Evolutionary conservation across 2,329 filamentous ascomycete species (phyloP), one percentile per base, ranked within the genome.

Genomic region (Myriosclerotinia curreyana): DNA sequence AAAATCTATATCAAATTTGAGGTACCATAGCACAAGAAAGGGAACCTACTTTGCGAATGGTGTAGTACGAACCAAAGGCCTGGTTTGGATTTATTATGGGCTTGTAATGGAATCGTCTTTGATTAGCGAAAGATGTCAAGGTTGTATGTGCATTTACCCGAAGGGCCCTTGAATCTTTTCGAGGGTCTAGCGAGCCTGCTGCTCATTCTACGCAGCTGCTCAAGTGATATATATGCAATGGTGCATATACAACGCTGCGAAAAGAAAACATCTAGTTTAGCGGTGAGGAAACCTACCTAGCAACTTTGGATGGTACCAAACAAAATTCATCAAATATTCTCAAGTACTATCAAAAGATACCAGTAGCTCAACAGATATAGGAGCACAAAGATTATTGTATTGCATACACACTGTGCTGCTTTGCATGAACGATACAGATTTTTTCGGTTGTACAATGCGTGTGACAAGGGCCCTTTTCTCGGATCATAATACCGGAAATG

Each of bases 371-470:
- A 28, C 38, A 53, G 53, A 42, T 59, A 64, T 51, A 64, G 44
- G 50, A 25, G 61, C 53, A 59, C 61, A 59, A 59, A 59, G 17
- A 64, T 64, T 64, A 59, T 62, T 50, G 61, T 59, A 59, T 64
- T 64, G 61, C 61, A 59, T 64, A 59, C 61, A 59, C 54, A 51
- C 59, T 40, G 50, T 53, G 49, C 38, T 61, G 49, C 34, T 58
- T 56, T 59, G 61, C 53, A 59, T 64, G 53, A 64, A 59, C 53
- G 44, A 59, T 64, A 64, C 53, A 59, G 46, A 64, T 59, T 64
- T 64, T 64, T 64, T 40, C 52, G 52, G 61, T 56, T 36, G 54
- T 64, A 64, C 36, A 59, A 51, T 52, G 53, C 46, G 44, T 64
- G 20, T 51, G 53, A 42, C 61, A 58, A 56, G 38, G 44, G 34